A percentile compares a stretch with the other conserved stretches of the same genome.
These are phyloP conservation scores for Coniochaeta prunicola DNA, from an alignment of 2,329 filamentous ascomycete genomes.

Conservation along the genomic window DNA sequence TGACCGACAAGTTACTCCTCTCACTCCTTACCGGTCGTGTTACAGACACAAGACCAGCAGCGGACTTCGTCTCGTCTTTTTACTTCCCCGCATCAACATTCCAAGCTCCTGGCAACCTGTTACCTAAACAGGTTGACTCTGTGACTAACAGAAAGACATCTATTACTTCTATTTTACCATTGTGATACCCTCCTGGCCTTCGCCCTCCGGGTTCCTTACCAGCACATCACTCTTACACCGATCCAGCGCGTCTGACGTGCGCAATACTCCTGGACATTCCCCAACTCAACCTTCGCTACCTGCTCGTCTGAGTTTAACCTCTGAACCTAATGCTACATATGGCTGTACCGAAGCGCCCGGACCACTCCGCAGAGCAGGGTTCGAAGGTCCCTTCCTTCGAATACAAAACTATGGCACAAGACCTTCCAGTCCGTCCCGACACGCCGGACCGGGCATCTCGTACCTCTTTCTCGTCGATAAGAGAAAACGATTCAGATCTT, in stretches of 20 bases:
- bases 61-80: background rate
- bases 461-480: slow-evolving; percentile 55
- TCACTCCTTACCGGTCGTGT: background rate
- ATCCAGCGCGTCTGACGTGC: slow-evolving; percentile 1
- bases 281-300: background rate
- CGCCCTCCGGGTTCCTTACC: background rate
- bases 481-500: slow-evolving; percentile 51
- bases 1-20: background rate
- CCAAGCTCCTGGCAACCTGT: slow-evolving; percentile 24
- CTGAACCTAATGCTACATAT: slow-evolving; percentile 6
- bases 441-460: slow-evolving; percentile 32
- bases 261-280: background rate
- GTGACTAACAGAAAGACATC: slow-evolving; percentile 40
- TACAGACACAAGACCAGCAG: background rate
- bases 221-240: background rate
- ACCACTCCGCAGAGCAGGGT: background rate
- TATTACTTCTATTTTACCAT: slow-evolving; percentile 9
- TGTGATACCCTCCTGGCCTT: slow-evolving; percentile 3
- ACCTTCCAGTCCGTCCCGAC: slow-evolving; percentile 9
- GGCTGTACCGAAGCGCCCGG: slow-evolving; percentile 15
- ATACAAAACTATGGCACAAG: slow-evolving; percentile 18
- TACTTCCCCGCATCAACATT: slow-evolving; percentile 31
- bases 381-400: slow-evolving; percentile 9
- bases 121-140: slow-evolving; percentile 34
- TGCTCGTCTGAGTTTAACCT: background rate